These are phyloP conservation scores for Setomelanomma holmii DNA, from an alignment of 2,329 filamentous ascomycete species.

Conservation along the genomic window DNA sequence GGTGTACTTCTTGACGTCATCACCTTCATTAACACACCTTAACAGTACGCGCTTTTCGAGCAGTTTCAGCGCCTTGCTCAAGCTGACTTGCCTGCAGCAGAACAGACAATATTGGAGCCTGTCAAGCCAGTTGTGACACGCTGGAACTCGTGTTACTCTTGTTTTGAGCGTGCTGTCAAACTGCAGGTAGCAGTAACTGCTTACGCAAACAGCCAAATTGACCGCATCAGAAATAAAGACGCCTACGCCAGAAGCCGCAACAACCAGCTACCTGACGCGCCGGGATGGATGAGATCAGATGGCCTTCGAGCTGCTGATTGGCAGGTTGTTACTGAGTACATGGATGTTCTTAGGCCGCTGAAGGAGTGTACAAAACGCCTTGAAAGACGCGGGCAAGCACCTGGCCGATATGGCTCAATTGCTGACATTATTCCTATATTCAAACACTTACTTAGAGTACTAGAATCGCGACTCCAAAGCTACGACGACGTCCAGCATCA, in stretches of 20 bases:
- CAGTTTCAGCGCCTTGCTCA: not conserved
- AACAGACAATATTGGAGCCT: not conserved
- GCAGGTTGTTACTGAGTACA: not conserved
- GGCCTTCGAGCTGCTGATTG: not conserved
- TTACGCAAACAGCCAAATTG: not conserved
- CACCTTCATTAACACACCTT: not conserved
- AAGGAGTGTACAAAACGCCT: no score
- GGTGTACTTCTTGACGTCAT: not conserved
- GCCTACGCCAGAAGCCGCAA: not conserved
- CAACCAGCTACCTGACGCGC: no score
- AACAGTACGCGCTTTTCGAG: not conserved
- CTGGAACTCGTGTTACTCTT: not conserved
- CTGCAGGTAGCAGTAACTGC: not conserved
- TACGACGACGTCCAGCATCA: not conserved
- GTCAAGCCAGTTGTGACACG: slow-evolving; percentile 1
- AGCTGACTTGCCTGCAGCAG: not conserved
- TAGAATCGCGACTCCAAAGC: no score
- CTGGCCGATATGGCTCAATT: no score
- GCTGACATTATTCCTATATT: no score
- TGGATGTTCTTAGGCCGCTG: not conserved
- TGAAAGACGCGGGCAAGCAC: no score
- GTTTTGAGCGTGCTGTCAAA: not conserved
- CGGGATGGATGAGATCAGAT: not conserved
- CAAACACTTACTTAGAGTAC: no score
- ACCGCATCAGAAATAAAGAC: not conserved